Conservation (phyloP, 2,329 filamentous ascomycete species). For the Ilyonectria mors-panacis region DNA sequence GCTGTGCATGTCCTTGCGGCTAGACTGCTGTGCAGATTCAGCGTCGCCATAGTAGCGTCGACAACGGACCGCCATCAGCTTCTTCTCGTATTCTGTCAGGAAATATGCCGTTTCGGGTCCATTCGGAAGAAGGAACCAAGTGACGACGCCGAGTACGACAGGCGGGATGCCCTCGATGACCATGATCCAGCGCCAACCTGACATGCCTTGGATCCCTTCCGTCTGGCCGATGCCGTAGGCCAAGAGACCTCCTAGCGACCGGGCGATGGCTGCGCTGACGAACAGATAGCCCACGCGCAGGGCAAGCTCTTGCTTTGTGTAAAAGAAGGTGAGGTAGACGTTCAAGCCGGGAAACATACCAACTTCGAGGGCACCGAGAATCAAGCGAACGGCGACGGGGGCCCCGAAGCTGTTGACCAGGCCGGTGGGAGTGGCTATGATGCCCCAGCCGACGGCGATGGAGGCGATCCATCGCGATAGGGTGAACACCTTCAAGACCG, state of each 20-base stretch:
- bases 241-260: slow-evolving; percentile 79
- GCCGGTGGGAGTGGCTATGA: slow-evolving; percentile 77
- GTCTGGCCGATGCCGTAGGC: slow-evolving; percentile 78
- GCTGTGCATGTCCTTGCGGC: slow-evolving; percentile 75
- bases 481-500: slow-evolving; percentile 72
- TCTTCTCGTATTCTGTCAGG: slow-evolving; percentile 70
- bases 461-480: slow-evolving; percentile 76
- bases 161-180: slow-evolving; percentile 66
- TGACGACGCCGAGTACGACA: slow-evolving; percentile 52
- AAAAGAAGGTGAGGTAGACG: slow-evolving; percentile 70
- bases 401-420: slow-evolving; percentile 75
- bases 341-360: slow-evolving; percentile 77
- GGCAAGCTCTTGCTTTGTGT: slow-evolving; percentile 80
- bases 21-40: slow-evolving; percentile 60
- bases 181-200: slow-evolving; percentile 81
- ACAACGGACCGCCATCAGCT: slow-evolving; percentile 69
- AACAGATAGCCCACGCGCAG: slow-evolving; percentile 82
- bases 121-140: slow-evolving; percentile 54
- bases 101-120: slow-evolving; percentile 70
- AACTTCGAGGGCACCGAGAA: slow-evolving; percentile 78
- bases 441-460: slow-evolving; percentile 63
- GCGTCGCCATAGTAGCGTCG: slow-evolving; percentile 62
- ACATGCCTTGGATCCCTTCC: slow-evolving; percentile 74
- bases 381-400: slow-evolving; percentile 76
- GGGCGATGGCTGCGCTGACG: slow-evolving; percentile 78